Conservation (phyloP, 257 asterid genomes). For the Petunia secreta region DNA sequence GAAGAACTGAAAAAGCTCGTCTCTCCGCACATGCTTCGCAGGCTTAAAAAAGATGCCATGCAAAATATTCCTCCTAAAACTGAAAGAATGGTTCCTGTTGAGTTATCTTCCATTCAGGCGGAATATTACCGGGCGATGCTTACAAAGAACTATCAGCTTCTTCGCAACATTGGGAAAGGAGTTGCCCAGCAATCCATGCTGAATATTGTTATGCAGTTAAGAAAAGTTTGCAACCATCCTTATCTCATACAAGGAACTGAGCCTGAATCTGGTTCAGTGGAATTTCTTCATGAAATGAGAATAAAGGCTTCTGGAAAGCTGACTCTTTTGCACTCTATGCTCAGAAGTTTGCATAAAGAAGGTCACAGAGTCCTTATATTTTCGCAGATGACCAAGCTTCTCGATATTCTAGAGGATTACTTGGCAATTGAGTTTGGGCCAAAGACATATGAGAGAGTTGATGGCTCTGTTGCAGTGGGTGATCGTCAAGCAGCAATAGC, state of each 20-base stretch:
- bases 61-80: slow-evolving; percentile 98
- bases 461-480: slow-evolving; percentile 90
- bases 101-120: slow-evolving; percentile 93
- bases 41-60: slow-evolving; percentile 97
- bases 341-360: slow-evolving; percentile 70
- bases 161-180: slow-evolving; percentile 94
- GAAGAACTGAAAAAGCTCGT: slow-evolving; percentile 98
- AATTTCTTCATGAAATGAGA: slow-evolving; percentile 97
- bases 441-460: slow-evolving; percentile 94
- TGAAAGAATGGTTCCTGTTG: slow-evolving; percentile 97
- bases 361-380: slow-evolving; percentile 95
- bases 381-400: slow-evolving; percentile 97
- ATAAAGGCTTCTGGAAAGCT: slow-evolving; percentile 98
- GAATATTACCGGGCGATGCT: slow-evolving; percentile 99
- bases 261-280: slow-evolving; percentile 86
- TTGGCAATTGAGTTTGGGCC: slow-evolving; percentile 87
- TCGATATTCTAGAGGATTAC: slow-evolving; percentile 96
- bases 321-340: slow-evolving; percentile 95
- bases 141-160: slow-evolving; percentile 91
- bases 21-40: slow-evolving; percentile 97
- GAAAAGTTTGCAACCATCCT: slow-evolving; percentile 99
- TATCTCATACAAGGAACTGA: slow-evolving; percentile 97
- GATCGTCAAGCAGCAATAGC: slow-evolving; percentile 93
- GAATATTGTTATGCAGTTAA: slow-evolving; percentile 94
- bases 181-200: slow-evolving; percentile 94